Evolutionary conservation across 108 stramenopile species (phyloP).

Genomic region (Cyclotella cryptica): DNA sequence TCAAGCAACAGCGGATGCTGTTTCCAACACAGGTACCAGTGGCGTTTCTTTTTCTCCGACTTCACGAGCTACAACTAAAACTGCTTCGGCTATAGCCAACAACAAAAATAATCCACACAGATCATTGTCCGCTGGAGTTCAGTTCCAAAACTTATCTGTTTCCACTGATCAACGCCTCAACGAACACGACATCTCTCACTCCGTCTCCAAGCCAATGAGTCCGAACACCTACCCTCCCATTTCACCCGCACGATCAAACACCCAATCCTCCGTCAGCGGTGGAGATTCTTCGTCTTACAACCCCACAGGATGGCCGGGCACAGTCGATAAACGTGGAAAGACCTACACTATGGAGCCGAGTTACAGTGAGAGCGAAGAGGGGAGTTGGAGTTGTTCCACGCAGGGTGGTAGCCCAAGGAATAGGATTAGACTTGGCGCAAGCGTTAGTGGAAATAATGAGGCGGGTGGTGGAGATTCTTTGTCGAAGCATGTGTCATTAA

Average conservation of each 20-base stretch:
- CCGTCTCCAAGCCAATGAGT: neutral
- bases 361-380: conserved; percentile 65
- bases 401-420: neutral
- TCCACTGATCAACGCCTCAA: neutral
- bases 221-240: conserved; percentile 18
- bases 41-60: neutral
- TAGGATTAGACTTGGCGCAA: neutral
- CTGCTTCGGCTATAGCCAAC: neutral
- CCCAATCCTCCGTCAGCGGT: conserved; percentile 45
- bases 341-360: conserved; percentile 62
- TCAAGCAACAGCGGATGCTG: conserved; percentile 8
- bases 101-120: neutral
- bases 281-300: conserved; percentile 51
- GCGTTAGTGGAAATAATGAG: neutral
- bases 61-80: neutral
- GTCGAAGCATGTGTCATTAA: neutral
- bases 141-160: conserved; percentile 21
- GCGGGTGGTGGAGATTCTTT: neutral
- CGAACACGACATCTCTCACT: neutral
- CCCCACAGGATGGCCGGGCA: conserved; percentile 80
- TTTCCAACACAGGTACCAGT: neutral
- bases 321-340: conserved; percentile 69
- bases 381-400: conserved; percentile 11
- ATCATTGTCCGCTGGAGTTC: conserved; percentile 19
- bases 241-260: conserved; percentile 46